These are phyloP conservation scores for Papilionanthe hybrid DNA, from an alignment of 116 monocot genomes.

Conservation along the genomic window DNA sequence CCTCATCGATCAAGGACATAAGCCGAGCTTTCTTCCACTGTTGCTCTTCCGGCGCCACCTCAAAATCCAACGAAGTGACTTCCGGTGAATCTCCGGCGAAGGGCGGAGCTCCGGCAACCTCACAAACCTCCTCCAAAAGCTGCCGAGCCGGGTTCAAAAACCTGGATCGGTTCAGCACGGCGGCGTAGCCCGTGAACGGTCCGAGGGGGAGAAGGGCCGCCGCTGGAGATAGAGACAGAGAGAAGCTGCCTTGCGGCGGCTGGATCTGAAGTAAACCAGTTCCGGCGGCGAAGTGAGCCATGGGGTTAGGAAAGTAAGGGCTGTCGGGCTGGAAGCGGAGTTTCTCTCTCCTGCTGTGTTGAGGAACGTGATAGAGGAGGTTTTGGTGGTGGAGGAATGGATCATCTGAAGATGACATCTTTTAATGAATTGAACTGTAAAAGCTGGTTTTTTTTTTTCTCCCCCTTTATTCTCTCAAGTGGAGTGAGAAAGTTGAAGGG, in stretches of 20 bases:
- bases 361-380: constrained; percentile 57
- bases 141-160: constrained; percentile 54
- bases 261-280: not conserved
- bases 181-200: constrained; percentile 77
- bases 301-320: not conserved
- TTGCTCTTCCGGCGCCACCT: constrained; percentile 8
- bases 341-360: constrained; percentile 78
- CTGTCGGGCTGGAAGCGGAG: constrained; percentile 49
- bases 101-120: constrained; percentile 15
- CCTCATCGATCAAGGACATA: constrained; percentile 84
- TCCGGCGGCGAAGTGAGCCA: not conserved
- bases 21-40: constrained; percentile 72
- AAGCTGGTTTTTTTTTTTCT: not conserved
- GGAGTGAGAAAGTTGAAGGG: not conserved
- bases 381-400: not conserved
- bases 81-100: constrained; percentile 9
- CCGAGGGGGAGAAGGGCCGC: constrained; percentile 25
- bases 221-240: constrained; percentile 13
- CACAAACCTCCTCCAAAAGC: constrained; percentile 63
- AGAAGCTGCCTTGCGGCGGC: constrained; percentile 2
- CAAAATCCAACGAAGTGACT: constrained; percentile 6
- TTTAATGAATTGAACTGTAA: not conserved
- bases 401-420: constrained; percentile 1
- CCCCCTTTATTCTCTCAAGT: constrained; percentile 1
- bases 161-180: constrained; percentile 58